A percentile compares a stretch with the other conserved stretches of the same genome.
These are phyloP conservation scores for Acanthamoeba sp. DNA, from an alignment of 208 protist genomes.

Conservation along the genomic window DNA sequence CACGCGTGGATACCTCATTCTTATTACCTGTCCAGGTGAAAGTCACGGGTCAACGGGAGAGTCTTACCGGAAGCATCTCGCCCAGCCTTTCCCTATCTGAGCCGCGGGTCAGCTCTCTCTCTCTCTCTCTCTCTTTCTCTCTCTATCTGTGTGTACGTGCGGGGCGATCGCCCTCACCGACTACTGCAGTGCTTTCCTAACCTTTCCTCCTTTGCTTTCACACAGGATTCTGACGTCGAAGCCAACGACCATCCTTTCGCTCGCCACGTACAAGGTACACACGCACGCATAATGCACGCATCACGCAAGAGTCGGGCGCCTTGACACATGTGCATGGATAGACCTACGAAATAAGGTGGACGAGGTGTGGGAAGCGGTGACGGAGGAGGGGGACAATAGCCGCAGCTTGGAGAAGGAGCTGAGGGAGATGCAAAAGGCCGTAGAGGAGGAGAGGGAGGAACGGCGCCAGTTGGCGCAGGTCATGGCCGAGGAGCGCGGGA, in stretches of 20 bases:
- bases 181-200: no score
- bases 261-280: not conserved
- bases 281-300: not conserved
- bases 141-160: no score
- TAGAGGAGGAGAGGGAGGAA: constrained; percentile 9
- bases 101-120: not conserved
- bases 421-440: not conserved
- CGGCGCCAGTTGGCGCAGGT: not conserved
- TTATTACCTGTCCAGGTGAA: no score
- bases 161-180: not conserved
- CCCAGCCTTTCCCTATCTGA: not conserved
- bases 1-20: no score
- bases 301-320: not conserved
- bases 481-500: not conserved
- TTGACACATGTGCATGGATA: not conserved
- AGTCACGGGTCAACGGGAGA: not conserved
- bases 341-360: constrained; percentile 24
- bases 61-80: not conserved
- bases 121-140: no score
- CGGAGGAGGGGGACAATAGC: not conserved
- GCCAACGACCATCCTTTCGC: not conserved
- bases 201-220: not conserved
- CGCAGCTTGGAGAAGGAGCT: not conserved
- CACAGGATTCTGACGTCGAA: constrained; percentile 4
- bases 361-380: constrained; percentile 31